Conservation (phyloP, 2,329 filamentous ascomycete species). For the Hirsutella thompsonii region DNA sequence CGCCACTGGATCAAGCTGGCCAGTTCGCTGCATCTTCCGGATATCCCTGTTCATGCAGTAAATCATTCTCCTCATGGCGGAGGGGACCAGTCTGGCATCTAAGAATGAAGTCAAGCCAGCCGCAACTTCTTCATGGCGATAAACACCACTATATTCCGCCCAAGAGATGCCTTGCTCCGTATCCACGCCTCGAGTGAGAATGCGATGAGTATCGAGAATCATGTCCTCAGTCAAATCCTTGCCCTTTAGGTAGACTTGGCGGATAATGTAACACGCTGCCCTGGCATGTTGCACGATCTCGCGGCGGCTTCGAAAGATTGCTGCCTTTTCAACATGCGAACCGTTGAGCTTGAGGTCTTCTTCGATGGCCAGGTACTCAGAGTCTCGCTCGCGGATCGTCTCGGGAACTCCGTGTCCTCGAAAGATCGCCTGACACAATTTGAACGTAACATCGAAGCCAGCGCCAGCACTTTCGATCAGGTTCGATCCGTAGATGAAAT, state of each 20-base stretch:
- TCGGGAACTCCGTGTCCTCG: not conserved
- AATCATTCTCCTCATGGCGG: constrained; percentile 13
- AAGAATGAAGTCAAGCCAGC: not conserved
- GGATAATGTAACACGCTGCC: constrained; percentile 7
- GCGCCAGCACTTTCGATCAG: not conserved
- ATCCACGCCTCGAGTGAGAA: constrained; percentile 8
- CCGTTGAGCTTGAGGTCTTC: not conserved
- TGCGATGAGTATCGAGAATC: constrained; percentile 12
- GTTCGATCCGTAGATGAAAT: not conserved
- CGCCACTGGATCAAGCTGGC: constrained; percentile 9
- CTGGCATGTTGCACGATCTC: constrained; percentile 7
- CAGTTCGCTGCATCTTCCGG: not conserved
- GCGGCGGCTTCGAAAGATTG: not conserved
- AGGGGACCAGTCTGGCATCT: constrained; percentile 3
- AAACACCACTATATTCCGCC: constrained; percentile 4
- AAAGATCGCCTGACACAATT: not conserved
- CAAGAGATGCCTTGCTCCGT: constrained; percentile 8
- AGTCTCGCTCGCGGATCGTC: not conserved
- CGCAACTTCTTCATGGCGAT: not conserved
- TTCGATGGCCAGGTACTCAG: not conserved
- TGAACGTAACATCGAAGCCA: not conserved
- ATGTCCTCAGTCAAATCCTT: constrained; percentile 8
- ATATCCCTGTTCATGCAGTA: constrained; percentile 11
- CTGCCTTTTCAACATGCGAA: not conserved
- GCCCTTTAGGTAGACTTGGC: constrained; percentile 1